Base-by-base conservation (phyloP, 345 rosid genomes). In the Arabis alpina region DNA sequence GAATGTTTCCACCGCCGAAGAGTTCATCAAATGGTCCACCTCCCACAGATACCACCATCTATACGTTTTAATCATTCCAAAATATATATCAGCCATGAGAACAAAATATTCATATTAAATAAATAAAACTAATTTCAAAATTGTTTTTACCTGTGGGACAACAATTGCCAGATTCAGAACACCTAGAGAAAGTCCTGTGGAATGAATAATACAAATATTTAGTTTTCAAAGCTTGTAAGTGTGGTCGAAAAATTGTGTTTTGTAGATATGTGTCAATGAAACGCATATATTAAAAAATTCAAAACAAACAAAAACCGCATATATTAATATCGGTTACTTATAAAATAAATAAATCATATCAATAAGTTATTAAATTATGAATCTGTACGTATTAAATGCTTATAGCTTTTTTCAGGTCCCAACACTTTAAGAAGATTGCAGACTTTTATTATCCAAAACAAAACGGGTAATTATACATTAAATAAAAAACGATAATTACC, bases 1-100 rank as follows among this genome's bases (percentile, higher is more conserved):
- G 97, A 43, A 81, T 59, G 77, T 93, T 93, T 12, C 98, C 97
- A 0, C 97, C 98, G 58, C 97, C 93, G 39, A 86, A 88, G 12
- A 86, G 25, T 30, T 81, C 82, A 43, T 93, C 98, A 54, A 86
- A 79, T 11, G 88, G 91, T 52, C 98, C 98, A 7, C 85, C 81
- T 11, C 79, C 78, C 6, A 85, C 65, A 0, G 98, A 88, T 39
- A 93, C 82, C 14, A 93, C 0, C 88, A 93, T 90, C 96, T 93
- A 34, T 34, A 74, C n/a, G 4, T 58, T 74, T 56, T 54, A 5
- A 64, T n/a, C 23, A 47, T 55, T 41, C 66, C 49, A 28, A 71
- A 13, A 15, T 12, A 45, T 41, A 8, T 13, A 13, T 64, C 2
- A 56, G 66, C 10, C 47, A 50, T 30, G 37, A 34, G 37, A 57